Base-by-base conservation (phyloP, 2,329 filamentous ascomycete genomes). In the Juglanconis sp. region DNA sequence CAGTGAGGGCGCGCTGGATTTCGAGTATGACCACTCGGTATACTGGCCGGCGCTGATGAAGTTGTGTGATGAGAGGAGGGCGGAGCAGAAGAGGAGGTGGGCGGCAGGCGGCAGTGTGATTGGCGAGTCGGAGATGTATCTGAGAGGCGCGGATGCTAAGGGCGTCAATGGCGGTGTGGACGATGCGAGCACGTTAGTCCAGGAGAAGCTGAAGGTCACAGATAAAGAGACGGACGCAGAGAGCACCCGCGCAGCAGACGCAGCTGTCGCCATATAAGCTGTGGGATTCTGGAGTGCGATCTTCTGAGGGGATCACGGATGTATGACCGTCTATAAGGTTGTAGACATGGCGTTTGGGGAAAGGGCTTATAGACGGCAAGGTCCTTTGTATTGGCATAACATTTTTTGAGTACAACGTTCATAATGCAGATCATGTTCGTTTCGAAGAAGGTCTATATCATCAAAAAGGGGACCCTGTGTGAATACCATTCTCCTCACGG, bases 11-110 rank as follows among this genome's bases (percentile, higher is more conserved):
- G 84, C 91, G 53, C 84, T 96, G 63, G 84, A 93, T 62, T 98
- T 99, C 72, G 88, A 92, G 69, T 99, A 99, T 73, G 90, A 96
- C 69, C 95, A 99, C 76, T 77, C 81, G 1, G 74, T 80, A 15
- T 99, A 97, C 80, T 99, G 95, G 95, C 91, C 93, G 0, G 89
- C 91, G 1, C 80, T 99, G 63, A 86, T 87, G 68, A 82, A 86
- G 68, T 74, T 96, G 68, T 90, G 88, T 65, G 81, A 83, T 17
- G 80, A 88, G 72, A 86, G 84, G 65, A 83, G 86, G 53, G 82
- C 83, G 32, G 83, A 84, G 64, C 85, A 86, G 68, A 77, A 77
- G 64, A 80, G 85, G 67, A 81, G 92, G 57, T 99, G 95, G 95
- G 81, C 87, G 64, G 84, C 85, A 13, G 91, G 85, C 31, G 95